Evolutionary conservation across 1,284 basidiomycete genomes (phyloP).

Genomic region (Rhodotorula mucilaginosa): DNA sequence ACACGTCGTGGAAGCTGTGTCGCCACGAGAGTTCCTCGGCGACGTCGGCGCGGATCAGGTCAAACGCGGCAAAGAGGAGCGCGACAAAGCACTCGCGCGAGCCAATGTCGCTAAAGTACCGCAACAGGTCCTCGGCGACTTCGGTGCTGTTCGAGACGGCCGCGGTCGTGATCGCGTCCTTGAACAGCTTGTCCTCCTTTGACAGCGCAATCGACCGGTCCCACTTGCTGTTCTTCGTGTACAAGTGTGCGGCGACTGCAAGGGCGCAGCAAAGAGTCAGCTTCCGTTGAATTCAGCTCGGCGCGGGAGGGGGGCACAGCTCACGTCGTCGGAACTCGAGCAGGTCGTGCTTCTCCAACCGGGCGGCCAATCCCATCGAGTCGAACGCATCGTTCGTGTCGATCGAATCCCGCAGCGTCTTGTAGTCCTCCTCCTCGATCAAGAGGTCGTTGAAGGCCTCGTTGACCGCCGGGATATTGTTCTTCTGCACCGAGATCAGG

Average conservation of each 20-base stretch:
- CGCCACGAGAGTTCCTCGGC: conserved; percentile 96
- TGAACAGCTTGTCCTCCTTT: conserved; percentile 94
- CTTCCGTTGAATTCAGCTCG: too few relatives aligned
- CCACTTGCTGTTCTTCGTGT: conserved; percentile 96
- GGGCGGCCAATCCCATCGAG: conserved; percentile 78
- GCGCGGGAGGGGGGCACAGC: not conserved
- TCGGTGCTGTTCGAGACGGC: conserved; percentile 74
- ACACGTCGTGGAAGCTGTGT: conserved; percentile 90
- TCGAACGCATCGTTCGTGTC: conserved; percentile 99
- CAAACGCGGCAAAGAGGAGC: conserved; percentile 61
- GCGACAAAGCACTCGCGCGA: conserved; percentile 98
- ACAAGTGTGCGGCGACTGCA: conserved; percentile 80
- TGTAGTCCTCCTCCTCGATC: conserved; percentile 98
- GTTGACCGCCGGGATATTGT: conserved; percentile 95
- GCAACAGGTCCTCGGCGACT: conserved; percentile 88
- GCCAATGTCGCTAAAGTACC: conserved; percentile 76
- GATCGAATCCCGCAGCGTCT: conserved; percentile 90
- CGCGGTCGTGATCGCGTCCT: conserved; percentile 92
- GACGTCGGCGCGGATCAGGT: conserved; percentile 82
- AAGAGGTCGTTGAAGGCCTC: conserved; percentile 94
- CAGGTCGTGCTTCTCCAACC: conserved; percentile 84
- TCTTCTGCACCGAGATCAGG: conserved; percentile 93
- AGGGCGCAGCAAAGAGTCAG: conserved; percentile 29
- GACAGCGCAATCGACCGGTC: conserved; percentile 83
- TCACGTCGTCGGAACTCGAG: conserved; percentile 82